These are phyloP conservation scores for Alternaria atra DNA, from an alignment of 2,329 filamentous ascomycete species.

Conservation along the genomic window DNA sequence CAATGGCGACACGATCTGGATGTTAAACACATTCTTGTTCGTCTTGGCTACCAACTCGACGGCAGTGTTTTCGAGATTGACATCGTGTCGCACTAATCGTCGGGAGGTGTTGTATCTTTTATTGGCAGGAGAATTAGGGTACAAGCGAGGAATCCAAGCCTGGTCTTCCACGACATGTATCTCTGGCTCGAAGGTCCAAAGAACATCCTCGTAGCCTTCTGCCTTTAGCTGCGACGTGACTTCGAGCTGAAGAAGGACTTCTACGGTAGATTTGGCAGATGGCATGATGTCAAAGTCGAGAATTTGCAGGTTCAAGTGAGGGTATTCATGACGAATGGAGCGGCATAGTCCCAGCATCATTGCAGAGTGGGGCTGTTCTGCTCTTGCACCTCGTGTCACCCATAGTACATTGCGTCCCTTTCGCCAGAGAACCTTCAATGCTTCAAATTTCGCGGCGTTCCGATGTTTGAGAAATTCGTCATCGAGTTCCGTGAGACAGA, in stretches of 20 bases:
- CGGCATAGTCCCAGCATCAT: constrained; percentile 16
- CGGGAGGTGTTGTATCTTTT: constrained; percentile 30
- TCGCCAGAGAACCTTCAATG: constrained; percentile 8
- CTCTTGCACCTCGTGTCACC: constrained; percentile 12
- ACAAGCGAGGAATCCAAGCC: constrained; percentile 12
- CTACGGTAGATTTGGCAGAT: constrained; percentile 8
- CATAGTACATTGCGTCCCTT: constrained; percentile 13
- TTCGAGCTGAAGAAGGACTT: constrained; percentile 11
- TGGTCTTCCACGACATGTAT: constrained; percentile 3
- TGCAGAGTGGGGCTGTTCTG: constrained; percentile 9
- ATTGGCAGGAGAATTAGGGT: constrained; percentile 15
- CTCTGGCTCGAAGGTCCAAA: constrained; percentile 19
- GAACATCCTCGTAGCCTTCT: not conserved
- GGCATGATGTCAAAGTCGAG: constrained; percentile 14
- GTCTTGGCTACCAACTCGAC: constrained; percentile 4
- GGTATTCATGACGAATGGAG: constrained; percentile 4
- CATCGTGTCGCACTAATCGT: constrained; percentile 14
- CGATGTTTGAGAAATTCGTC: constrained; percentile 6
- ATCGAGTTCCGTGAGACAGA: constrained; percentile 15
- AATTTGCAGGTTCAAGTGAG: constrained; percentile 11
- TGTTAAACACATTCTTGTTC: not conserved
- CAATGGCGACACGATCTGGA: constrained; percentile 3
- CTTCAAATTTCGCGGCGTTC: constrained; percentile 8
- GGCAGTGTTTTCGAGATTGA: constrained; percentile 9
- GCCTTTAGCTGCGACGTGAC: not conserved